These are phyloP conservation scores for Eucalyptus erythrocorys DNA, from an alignment of 345 rosid genomes.

Conservation along the genomic window DNA sequence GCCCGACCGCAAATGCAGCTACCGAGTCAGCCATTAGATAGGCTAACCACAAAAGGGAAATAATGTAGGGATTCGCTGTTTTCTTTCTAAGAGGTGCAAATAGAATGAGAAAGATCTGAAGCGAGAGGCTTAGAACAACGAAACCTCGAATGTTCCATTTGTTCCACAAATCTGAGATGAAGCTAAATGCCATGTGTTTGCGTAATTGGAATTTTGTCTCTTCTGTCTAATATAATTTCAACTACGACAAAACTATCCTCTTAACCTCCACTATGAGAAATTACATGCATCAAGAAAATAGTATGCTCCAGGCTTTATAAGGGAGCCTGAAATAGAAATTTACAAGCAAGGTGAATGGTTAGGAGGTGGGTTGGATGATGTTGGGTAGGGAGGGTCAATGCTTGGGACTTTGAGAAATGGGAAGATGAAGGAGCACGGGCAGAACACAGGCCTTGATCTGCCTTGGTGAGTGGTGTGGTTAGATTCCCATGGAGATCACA, in stretches of 20 bases:
- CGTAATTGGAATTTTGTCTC: background rate
- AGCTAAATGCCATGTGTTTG: background rate
- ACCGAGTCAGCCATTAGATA: background rate
- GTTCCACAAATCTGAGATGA: background rate
- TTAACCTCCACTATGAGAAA: background rate
- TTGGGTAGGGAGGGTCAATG: no score
- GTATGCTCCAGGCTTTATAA: background rate
- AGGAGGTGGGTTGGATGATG: background rate
- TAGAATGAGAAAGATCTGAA: background rate
- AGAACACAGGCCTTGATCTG: background rate
- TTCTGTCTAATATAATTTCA: background rate
- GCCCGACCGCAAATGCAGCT: background rate
- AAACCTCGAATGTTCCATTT: background rate
- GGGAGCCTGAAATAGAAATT: background rate
- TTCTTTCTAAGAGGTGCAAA: background rate
- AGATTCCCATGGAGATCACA: background rate
- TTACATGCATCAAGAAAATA: background rate
- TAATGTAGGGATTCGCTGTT: background rate
- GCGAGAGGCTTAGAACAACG: background rate
- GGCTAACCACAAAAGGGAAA: background rate
- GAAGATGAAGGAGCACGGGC: background rate
- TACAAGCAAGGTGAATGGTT: background rate
- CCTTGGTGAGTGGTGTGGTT: background rate
- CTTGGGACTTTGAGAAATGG: no score
- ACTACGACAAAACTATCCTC: background rate